Conservation (phyloP, 345 rosid species). For the Psidium friedrichsthalianum region DNA sequence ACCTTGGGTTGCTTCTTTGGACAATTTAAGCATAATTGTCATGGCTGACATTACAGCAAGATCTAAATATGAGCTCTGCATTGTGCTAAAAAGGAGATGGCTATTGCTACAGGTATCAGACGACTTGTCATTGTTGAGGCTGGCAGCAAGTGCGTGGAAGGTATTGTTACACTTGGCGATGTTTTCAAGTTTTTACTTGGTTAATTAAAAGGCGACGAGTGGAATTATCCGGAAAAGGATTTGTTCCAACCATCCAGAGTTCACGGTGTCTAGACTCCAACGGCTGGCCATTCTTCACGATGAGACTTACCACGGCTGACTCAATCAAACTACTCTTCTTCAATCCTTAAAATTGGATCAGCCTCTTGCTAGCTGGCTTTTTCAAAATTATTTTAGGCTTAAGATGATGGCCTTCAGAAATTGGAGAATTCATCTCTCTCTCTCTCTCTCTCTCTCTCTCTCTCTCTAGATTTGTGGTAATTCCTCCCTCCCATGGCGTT, state of each 20-base stretch:
- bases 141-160: conserved; percentile 77
- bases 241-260: neutral
- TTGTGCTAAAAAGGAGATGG: neutral
- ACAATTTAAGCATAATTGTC: neutral
- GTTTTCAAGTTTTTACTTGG: conserved; percentile 55
- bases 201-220: conserved; percentile 6
- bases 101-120: conserved; percentile 39
- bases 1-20: neutral
- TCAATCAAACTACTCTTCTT: neutral
- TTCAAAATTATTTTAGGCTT: conserved; percentile 20
- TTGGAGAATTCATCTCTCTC: neutral
- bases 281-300: neutral
- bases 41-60: neutral
- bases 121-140: conserved; percentile 67
- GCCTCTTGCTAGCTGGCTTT: conserved; percentile 18
- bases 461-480: neutral
- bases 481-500: neutral
- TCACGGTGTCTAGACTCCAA: neutral
- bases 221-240: neutral
- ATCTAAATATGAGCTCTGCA: neutral
- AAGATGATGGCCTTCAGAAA: conserved; percentile 16
- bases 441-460: neutral
- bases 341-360: conserved; percentile 11
- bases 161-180: conserved; percentile 51
- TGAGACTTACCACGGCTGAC: neutral